phyloP scores from a whole-genome alignment of 345 rosid genomes.

The Salix viminalis region DNA sequence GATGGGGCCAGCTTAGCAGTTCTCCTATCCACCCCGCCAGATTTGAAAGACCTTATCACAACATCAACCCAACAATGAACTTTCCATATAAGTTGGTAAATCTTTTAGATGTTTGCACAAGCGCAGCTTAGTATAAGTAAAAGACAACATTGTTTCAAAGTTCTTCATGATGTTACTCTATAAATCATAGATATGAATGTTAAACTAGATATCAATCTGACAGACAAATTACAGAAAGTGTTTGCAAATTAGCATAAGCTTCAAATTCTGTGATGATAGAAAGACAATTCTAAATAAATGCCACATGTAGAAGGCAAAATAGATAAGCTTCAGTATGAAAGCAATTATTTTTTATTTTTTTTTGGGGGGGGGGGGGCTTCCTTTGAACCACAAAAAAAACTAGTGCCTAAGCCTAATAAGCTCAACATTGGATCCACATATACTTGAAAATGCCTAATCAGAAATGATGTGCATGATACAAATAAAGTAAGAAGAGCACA shows the following conservation, averaged over 20 bases:
- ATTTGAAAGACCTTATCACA: slow-evolving; percentile 37
- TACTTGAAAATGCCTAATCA: background rate
- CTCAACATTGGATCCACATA: background rate
- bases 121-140: background rate
- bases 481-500: background rate
- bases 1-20: slow-evolving; percentile 44
- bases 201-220: background rate
- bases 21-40: slow-evolving; percentile 36
- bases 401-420: background rate
- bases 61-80: slow-evolving; percentile 8
- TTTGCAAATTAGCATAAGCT: background rate
- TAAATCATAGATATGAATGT: background rate
- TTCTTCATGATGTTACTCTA: background rate
- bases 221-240: background rate
- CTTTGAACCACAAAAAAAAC: background rate
- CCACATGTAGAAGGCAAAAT: background rate
- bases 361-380: background rate
- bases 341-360: too few species aligned
- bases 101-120: background rate
- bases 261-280: background rate
- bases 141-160: background rate
- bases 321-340: background rate
- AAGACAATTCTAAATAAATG: background rate
- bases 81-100: background rate
- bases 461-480: background rate